Evolutionary conservation across 2,329 filamentous ascomycete species (phyloP), one percentile per base, ranked within the genome.

Genomic region (Elsinoe batatas): DNA sequence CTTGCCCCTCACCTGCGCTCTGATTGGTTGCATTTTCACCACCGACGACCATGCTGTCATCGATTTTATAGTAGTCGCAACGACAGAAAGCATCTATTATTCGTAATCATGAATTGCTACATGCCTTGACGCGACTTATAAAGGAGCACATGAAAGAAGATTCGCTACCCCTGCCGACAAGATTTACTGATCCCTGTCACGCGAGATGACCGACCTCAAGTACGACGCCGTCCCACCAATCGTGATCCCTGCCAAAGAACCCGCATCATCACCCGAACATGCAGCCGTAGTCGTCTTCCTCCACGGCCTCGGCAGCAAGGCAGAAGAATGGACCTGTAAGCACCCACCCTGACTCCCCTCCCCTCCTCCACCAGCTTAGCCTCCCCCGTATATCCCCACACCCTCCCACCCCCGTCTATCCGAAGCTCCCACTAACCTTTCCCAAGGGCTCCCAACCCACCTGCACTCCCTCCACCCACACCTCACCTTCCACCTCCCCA

Each of bases 401-500:
- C 26, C 26, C 51, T 22, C 10, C 15, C 17, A 12, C 33, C 7
- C 22, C 11, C 12, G 15, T 7, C 20, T 26, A 8, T 5, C 6
- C 18, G 22, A 22, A 12, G 8, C 32, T 11, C 17, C 6, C 22
- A 30, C 18, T 13, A 50, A 30, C 46, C 32, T 2, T 20, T 6
- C 12, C 32, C 36, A 32, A 60, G 37, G 32, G 20, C 32, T 22
- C 20, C 33, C 38, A 51, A 77, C 78, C 60, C 74, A 76, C 57
- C 62, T 70, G 37, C 72, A 72, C 43, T 64, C 66, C 58, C 79
- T 78, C 63, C 68, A 79, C 4, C 69, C 74, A 0, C 69, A 76
- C 61, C 64, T 77, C 60, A 67, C 69, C 47, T 79, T 76, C 76
- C 65, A 77, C 38, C 69, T 79, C 26, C 76, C 77, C 12, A 77